Evolutionary conservation across 352 stramenopile genomes (phyloP).

Genomic region (Phytophthora uliginosa): DNA sequence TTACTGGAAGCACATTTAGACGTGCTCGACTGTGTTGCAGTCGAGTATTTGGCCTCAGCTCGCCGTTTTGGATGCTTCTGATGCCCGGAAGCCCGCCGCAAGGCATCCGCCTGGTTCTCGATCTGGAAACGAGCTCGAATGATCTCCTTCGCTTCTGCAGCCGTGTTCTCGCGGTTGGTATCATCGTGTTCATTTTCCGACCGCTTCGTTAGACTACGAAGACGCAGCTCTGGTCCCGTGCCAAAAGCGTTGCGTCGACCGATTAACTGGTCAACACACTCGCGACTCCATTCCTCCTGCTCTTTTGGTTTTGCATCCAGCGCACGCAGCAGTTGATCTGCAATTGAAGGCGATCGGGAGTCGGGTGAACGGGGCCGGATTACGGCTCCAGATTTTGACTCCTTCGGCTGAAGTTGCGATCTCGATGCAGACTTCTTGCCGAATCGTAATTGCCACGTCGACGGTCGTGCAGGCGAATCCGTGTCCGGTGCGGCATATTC

Average conservation of each 20-base stretch:
- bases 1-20: neutral
- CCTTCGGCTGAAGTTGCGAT: neutral
- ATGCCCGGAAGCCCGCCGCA: conserved; percentile 33
- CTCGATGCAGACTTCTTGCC: conserved; percentile 42
- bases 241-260: conserved; percentile 68
- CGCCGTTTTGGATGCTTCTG: conserved; percentile 3
- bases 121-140: conserved; percentile 56
- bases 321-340: conserved; percentile 48
- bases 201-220: conserved; percentile 12
- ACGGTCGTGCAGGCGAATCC: conserved; percentile 46
- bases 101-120: conserved; percentile 45
- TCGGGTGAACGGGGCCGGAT: conserved; percentile 18
- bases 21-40: neutral
- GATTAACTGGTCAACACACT: conserved; percentile 65
- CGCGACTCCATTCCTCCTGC: conserved; percentile 42
- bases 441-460: conserved; percentile 72
- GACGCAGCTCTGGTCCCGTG: conserved; percentile 33
- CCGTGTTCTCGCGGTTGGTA: conserved; percentile 14
- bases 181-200: neutral
- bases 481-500: conserved; percentile 10
- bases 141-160: conserved; percentile 52
- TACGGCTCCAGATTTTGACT: conserved; percentile 3
- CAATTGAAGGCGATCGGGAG: conserved; percentile 42
- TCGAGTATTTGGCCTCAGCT: conserved; percentile 6
- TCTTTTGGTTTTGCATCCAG: conserved; percentile 38